Evolutionary conservation across 2,329 filamentous ascomycete species (phyloP).

Genomic region (Plectosphaerella cucumerina): DNA sequence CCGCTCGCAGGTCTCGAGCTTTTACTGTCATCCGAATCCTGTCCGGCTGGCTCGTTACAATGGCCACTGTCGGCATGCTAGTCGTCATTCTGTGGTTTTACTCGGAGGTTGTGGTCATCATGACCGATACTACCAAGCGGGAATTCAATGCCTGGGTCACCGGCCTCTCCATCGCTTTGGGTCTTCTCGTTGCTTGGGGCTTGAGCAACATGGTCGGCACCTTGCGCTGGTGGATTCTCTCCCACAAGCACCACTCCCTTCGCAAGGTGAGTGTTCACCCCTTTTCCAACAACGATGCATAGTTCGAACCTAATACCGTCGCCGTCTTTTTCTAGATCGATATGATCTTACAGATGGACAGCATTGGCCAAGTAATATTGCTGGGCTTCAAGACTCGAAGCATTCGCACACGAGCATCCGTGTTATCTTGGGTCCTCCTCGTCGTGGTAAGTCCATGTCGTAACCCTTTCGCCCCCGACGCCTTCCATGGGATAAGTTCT

Average conservation of each 20-base stretch:
- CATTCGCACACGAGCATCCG: slow-evolving; percentile 19
- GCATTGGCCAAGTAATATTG: slow-evolving; percentile 21
- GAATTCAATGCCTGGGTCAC: slow-evolving; percentile 40
- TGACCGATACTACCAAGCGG: slow-evolving; percentile 29
- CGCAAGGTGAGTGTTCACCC: slow-evolving; percentile 26
- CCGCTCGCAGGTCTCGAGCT: background rate
- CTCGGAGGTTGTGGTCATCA: slow-evolving; percentile 18
- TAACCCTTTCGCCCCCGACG: background rate
- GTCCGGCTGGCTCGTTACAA: slow-evolving; percentile 21
- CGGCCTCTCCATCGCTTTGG: slow-evolving; percentile 35
- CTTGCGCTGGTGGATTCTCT: slow-evolving; percentile 41
- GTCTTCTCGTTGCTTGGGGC: slow-evolving; percentile 35
- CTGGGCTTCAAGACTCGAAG: slow-evolving; percentile 19
- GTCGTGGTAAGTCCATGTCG: slow-evolving; percentile 21
- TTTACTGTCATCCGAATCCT: background rate
- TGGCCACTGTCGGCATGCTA: slow-evolving; percentile 18
- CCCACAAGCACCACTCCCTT: slow-evolving; percentile 26
- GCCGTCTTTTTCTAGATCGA: slow-evolving; percentile 13
- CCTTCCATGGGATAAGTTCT: background rate
- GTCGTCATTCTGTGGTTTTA: slow-evolving; percentile 23
- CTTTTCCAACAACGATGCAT: slow-evolving; percentile 1
- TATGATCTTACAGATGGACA: slow-evolving; percentile 24
- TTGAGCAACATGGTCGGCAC: slow-evolving; percentile 40
- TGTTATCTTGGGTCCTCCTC: slow-evolving; percentile 22
- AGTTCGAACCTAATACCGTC: background rate